Evolutionary conservation across 257 asterid genomes (phyloP).

Genomic region (Haberlea rhodopensis): DNA sequence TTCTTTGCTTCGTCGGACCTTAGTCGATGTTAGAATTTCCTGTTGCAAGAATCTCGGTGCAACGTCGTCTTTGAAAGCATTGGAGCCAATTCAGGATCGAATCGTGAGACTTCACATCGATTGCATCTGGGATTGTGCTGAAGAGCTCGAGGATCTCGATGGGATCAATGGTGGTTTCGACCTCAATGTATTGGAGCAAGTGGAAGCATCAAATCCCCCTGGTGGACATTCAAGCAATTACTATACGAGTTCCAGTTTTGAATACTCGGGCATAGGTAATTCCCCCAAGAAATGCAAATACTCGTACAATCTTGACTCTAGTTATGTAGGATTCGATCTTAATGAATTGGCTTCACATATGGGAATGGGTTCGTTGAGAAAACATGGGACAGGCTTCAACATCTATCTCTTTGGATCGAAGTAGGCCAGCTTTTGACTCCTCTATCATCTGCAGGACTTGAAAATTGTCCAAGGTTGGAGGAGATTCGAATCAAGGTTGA

Average conservation of each 20-base stretch:
- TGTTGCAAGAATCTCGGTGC: slow-evolving; percentile 80
- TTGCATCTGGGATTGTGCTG: slow-evolving; percentile 60
- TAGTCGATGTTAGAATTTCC: slow-evolving; percentile 77
- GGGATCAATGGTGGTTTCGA: slow-evolving; percentile 38
- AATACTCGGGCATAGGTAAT: slow-evolving; percentile 29
- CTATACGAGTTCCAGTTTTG: slow-evolving; percentile 23
- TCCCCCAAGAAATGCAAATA: slow-evolving; percentile 44
- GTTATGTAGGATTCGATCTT: slow-evolving; percentile 27
- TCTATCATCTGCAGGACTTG: slow-evolving; percentile 55
- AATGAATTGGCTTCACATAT: slow-evolving; percentile 30
- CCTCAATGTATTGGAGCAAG: slow-evolving; percentile 41
- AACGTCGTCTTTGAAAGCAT: slow-evolving; percentile 51
- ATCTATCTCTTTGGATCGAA: slow-evolving; percentile 74
- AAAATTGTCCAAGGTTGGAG: slow-evolving; percentile 73
- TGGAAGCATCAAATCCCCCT: slow-evolving; percentile 25
- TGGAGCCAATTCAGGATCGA: slow-evolving; percentile 73
- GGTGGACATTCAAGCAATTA: slow-evolving; percentile 12
- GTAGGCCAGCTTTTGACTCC: slow-evolving; percentile 80
- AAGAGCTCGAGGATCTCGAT: slow-evolving; percentile 40
- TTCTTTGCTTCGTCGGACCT: slow-evolving; percentile 49
- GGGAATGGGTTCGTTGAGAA: slow-evolving; percentile 32
- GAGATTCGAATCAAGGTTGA: slow-evolving; percentile 80
- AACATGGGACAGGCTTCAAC: slow-evolving; percentile 63
- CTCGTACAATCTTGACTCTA: slow-evolving; percentile 44
- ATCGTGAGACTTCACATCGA: slow-evolving; percentile 81